Base-by-base conservation (phyloP, 2,329 filamentous ascomycete genomes). In the Cyphellophora attinorum region DNA sequence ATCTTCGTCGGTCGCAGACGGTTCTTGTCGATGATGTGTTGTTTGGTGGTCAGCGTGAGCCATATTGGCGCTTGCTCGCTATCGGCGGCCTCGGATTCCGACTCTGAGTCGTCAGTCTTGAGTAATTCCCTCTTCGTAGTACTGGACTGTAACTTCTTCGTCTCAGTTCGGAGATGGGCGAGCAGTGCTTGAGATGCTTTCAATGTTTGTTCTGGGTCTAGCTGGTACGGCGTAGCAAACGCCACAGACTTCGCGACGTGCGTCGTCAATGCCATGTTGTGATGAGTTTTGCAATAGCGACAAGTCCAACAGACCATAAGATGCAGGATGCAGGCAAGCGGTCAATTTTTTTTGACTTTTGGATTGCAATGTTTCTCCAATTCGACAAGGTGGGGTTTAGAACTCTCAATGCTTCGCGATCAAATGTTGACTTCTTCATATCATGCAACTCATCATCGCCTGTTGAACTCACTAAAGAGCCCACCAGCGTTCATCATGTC, bases 1-100 rank as follows among this genome's bases (percentile, higher is more conserved):
- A 95, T 84, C 63, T 89, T 93, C 58, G 74, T 73, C 17, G 88
- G 86, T 68, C 93, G 89, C 47, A 94, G 70, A 36, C 77, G 74
- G 56, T 76, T 76, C 60, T 83, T 80, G 62, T 93, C 82, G 42
- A 70, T 65, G 43, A 79, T 70, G 52, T 79, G 73, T 58, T 76
- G 74, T 60, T 80, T 80, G 21, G 76, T 79, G 13, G 74, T 73
- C 17, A 80, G 54, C 29, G 71, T 62, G 25, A 79, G 66, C 67
- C 75, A 79, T 38, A 80, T 60, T n/a, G 68, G 62, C 5, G 72
- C 65, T 29, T 70, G 66, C 31, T 67, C 65, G 39, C 68, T 60
- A 16, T 59, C 50, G 4, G 57, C 51, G 15, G 62, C 58, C 17
- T 65, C 63, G 19, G 66, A 65, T 15, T 64, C 62, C 19, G 57